Evolutionary conservation across 2,329 filamentous ascomycete species (phyloP), one percentile per base, ranked within the genome.

Genomic region (Fusarium luffae): DNA sequence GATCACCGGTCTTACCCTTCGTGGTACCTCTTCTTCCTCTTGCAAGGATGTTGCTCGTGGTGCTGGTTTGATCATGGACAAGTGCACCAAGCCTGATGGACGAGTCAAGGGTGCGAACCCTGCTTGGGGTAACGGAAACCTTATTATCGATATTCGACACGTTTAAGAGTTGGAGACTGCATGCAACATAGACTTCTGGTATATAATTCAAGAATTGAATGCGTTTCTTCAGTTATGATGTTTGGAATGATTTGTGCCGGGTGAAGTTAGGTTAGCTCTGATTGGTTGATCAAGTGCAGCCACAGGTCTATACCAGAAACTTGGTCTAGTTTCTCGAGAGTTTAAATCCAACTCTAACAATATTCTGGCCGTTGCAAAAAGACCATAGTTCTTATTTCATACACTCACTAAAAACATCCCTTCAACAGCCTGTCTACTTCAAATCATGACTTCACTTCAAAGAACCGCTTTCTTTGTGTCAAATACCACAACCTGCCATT

Each of bases 81-180:
- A 14, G 54, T 54, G 34, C 34, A 37, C 34, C 16, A 37, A 3
- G 18, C 1, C 34, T 37, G 34, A 37, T 37, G 34, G 34, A 37
- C 34, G 34, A 9, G 34, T 37, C 9, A 37, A 37, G 34, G 64
- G 64, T 7, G 56, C 61, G 30, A 66, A 62, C 34, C 34, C 46
- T 44, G 64, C 64, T 13, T 67, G 49, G 46, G 64, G 63, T 2
- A 67, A 67, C 14, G 63, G 63, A 2, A 18, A 66, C n/a, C 57
- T 67, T 5, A 43, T 52, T 10, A 37, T 67, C 2, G 62, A 67
- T 18, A 67, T 67, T 21, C 64, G 64, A 25, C 43, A 25, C 7
- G 18, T 46, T n/a, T 27, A 28, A 28, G 9, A 10, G 5, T 18
- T 18, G 16, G 16, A 37, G 16, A 37, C 4, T 18, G 9, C 1